Percentiles rank a stretch among this genome's conserved stretches.
Evolutionary conservation across 1,284 basidiomycete genomes (phyloP).

Genomic region (Ceratobasidium sp.): DNA sequence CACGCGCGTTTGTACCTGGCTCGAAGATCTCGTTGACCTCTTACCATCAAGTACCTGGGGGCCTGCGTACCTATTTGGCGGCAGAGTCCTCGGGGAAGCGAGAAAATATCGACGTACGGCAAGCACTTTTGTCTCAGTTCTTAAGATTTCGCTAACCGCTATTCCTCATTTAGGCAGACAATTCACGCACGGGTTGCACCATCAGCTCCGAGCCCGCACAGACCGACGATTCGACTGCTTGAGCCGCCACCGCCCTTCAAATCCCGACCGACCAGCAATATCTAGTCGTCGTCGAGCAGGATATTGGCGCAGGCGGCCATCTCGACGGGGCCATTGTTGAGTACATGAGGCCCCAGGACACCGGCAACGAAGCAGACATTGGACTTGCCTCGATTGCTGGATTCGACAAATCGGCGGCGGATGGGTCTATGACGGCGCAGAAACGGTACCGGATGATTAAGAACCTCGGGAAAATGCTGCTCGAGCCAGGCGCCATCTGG

Average conservation of each 20-base stretch:
- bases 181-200: too few species aligned
- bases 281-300: conserved; percentile 19
- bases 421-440: conserved; percentile 56
- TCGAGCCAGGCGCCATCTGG: conserved; percentile 81
- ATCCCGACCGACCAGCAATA: too few species aligned
- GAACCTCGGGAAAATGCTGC: conserved; percentile 61
- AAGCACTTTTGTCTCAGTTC: too few species aligned
- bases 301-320: conserved; percentile 55
- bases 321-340: conserved; percentile 68
- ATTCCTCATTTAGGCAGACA: too few species aligned
- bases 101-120: too few species aligned
- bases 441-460: conserved; percentile 68
- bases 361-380: conserved; percentile 53
- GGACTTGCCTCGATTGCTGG: conserved; percentile 29
- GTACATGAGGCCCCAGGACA: conserved; percentile 79
- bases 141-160: too few species aligned
- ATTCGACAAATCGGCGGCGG: conserved; percentile 51
- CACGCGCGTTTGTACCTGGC: conserved; percentile 78
- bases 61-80: too few species aligned
- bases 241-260: too few species aligned
- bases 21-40: conserved; percentile 58
- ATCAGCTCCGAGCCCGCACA: too few species aligned
- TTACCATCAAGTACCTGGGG: too few species aligned
- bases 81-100: too few species aligned
- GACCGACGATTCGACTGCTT: too few species aligned